Evolutionary conservation across 1,284 basidiomycete genomes (phyloP).

Genomic region (Grifola frondosa): DNA sequence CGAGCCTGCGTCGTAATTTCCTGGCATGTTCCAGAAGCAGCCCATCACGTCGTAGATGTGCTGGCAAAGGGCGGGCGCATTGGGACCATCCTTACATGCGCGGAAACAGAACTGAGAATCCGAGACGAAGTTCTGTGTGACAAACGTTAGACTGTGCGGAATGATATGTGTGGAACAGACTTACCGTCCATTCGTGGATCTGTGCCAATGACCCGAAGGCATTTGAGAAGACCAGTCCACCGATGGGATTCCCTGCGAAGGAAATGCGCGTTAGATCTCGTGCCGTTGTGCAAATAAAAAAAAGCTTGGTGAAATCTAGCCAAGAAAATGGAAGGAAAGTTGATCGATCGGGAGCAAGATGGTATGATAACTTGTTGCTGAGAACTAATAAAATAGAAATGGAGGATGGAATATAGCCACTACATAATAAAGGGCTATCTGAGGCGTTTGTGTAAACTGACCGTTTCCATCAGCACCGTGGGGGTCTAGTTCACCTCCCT

Average conservation of each 20-base stretch:
- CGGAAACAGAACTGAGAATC: conserved; percentile 70
- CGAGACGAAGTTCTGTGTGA: conserved; percentile 53
- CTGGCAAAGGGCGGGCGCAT: conserved; percentile 61
- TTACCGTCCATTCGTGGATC: conserved; percentile 68
- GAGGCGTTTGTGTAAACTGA: no score
- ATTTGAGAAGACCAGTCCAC: conserved; percentile 69
- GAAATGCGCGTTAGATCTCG: no score
- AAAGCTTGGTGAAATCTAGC: no score
- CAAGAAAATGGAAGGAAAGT: no score
- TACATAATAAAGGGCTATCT: no score
- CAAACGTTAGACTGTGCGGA: conserved; percentile 5
- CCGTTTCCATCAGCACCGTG: conserved; percentile 60
- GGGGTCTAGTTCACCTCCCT: conserved; percentile 63
- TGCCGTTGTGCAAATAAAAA: no score
- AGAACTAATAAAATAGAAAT: no score
- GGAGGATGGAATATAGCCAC: no score
- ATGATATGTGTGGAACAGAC: conserved; percentile 1
- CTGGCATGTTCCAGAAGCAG: conserved; percentile 71
- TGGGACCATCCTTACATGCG: conserved; percentile 62
- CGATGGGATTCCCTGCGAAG: conserved; percentile 59
- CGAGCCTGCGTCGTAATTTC: conserved; percentile 51
- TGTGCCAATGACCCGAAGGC: conserved; percentile 63
- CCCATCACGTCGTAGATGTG: conserved; percentile 69
- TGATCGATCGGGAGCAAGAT: no score
- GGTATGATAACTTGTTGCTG: no score